Base-by-base conservation (phyloP, 1,284 basidiomycete species). In the Trametes sp. region DNA sequence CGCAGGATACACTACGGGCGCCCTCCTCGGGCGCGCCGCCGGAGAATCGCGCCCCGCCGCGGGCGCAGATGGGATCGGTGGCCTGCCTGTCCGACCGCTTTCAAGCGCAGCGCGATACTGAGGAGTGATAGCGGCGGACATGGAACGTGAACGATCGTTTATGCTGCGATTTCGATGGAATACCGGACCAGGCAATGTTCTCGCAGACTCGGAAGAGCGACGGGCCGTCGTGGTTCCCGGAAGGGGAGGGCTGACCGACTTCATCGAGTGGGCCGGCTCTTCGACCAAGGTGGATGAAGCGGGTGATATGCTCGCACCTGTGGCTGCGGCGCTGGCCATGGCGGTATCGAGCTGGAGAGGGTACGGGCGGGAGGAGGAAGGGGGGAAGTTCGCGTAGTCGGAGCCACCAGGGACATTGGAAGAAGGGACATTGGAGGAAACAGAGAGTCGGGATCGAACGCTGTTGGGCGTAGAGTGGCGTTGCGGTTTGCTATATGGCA, bases 1-100 rank as follows among this genome's bases (percentile, higher is more conserved):
- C 2, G 98, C 97, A 8, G 98, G 96, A 77, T 98, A 98, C 53
- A 98, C 90, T 48, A 93, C 82, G 13, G 93, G 92, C n/a, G 87
- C 82, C 69, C 85, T 84, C 57, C 78, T 78, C 56, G 67, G 64
- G 21, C 68, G 72, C 64, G 64, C 76, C 69, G 66, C 66, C 70
- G 85, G 85, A 3, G 86, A 86, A 59, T 81, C 78, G 33, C 86
- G 81, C 51, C 81, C 80, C 35, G 79, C 80, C 36, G 31, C 31
- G 31, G 79, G 69, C 45, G 76, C 59, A 60, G 77, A 68, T 59
- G 78, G 76, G 56, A 79, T 68, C 53, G 78, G 70, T 57, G 82
- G 75, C 66, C 81, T 78, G 53, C 77, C 78, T 54, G 69, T 75
- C 19, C 71, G 72, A 55, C 63, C 68, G 55, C 67, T 59, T 45